Base-by-base conservation (phyloP, 805 yeast species). In the Yamadazyma olivae region DNA sequence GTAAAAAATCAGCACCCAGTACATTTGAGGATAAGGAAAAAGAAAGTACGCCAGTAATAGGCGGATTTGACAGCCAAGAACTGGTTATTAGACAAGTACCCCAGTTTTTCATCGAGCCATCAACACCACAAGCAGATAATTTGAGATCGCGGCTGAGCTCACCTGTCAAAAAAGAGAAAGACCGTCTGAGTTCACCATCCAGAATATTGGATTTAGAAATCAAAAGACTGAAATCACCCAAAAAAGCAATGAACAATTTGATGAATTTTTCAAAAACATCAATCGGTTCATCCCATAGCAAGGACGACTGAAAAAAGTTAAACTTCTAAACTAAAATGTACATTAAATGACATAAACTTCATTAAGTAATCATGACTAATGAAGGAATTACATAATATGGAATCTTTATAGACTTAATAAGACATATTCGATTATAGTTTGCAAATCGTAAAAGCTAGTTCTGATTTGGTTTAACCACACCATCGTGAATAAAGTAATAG, bases 401-500 rank as follows among this genome's bases (percentile, higher is more conserved):
- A n/a, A n/a, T n/a, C n/a, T n/a, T n/a, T n/a, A n/a, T n/a, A n/a
- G n/a, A n/a, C n/a, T n/a, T n/a, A n/a, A n/a, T n/a, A n/a, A n/a
- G n/a, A n/a, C n/a, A n/a, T n/a, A n/a, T n/a, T n/a, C n/a, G n/a
- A n/a, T n/a, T n/a, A n/a, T n/a, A n/a, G n/a, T n/a, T n/a, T n/a
- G n/a, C n/a, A n/a, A n/a, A n/a, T n/a, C n/a, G n/a, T n/a, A n/a
- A n/a, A n/a, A n/a, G n/a, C n/a, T 46, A 77, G 43, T 75, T 76
- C 48, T 73, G 76, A 39, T 74, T 68, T 1, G 90, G 90, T 52
- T 77, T 77, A 22, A 70, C 76, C 7, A 82, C 57, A 3, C 90
- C 90, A 47, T 77, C 78, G 53, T 81, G 77, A 13, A 80, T 66
- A 52, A 75, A 74, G 54, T 83, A 83, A 47, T 78, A 83, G n/a